phyloP scores from a whole-genome alignment of 1,139 yeast genomes.

The Pneumocystis carinii region DNA sequence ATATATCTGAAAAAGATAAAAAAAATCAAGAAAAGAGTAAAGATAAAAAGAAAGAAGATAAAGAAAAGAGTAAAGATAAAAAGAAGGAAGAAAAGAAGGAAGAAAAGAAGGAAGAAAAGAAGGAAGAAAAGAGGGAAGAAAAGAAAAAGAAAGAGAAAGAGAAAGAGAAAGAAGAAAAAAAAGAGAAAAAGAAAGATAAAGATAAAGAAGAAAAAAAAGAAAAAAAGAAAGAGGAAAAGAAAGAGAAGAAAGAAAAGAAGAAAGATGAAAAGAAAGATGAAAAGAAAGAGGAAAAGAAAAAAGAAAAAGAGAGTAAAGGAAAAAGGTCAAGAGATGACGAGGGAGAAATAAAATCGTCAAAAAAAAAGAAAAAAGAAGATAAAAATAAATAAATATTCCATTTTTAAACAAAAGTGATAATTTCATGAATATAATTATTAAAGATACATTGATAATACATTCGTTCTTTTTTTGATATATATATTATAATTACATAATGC shows the following conservation, averaged over 20 bases:
- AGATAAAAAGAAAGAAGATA: conserved; percentile 42
- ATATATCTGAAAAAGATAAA: conserved; percentile 29
- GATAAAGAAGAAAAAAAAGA: too few species aligned
- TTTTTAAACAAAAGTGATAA: neutral
- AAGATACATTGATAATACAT: neutral
- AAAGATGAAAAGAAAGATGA: too few species aligned
- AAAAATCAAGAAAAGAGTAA: conserved; percentile 20
- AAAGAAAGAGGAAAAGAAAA: too few species aligned
- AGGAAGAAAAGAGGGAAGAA: neutral
- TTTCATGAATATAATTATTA: neutral
- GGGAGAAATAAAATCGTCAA: neutral
- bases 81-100: conserved; percentile 3
- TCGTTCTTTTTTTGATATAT: neutral
- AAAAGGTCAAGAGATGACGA: neutral
- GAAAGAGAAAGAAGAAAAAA: neutral
- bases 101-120: neutral
- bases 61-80: conserved; percentile 28
- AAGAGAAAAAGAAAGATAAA: too few species aligned
- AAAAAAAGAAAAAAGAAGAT: neutral
- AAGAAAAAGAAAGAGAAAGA: neutral
- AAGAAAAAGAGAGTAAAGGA: neutral
- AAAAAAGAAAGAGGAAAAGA: neutral
- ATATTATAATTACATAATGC: neutral
- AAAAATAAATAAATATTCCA: neutral
- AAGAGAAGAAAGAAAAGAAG: neutral